Percentiles rank a stretch among this genome's conserved stretches.
phyloP scores from a whole-genome alignment of 371 early-diverging fungal genomes.

The Modicella reniformis region DNA sequence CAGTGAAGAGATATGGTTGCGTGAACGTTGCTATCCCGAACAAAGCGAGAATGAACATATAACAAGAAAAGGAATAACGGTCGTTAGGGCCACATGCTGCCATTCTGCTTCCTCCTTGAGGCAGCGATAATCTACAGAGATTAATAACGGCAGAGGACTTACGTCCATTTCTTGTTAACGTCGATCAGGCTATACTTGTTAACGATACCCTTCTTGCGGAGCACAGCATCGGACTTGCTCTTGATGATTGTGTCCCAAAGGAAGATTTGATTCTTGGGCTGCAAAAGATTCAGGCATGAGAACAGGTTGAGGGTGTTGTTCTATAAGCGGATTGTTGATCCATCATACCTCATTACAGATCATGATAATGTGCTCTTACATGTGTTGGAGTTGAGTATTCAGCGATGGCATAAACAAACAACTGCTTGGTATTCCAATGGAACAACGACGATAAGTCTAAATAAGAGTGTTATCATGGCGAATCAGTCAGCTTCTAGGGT shows the following conservation, averaged over 20 bases:
- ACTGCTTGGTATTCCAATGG: slow-evolving; percentile 96
- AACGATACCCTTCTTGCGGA: slow-evolving; percentile 66
- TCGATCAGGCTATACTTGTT: slow-evolving; percentile 82
- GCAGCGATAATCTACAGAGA: too few relatives aligned
- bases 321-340: background rate
- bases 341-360: background rate
- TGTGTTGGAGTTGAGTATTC: slow-evolving; percentile 80
- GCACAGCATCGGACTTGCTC: slow-evolving; percentile 71
- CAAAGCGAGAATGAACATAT: slow-evolving; percentile 1
- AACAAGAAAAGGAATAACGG: background rate
- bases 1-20: slow-evolving; percentile 87
- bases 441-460: slow-evolving; percentile 86
- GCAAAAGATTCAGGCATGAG: background rate
- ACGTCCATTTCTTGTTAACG: slow-evolving; percentile 75
- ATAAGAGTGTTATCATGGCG: background rate
- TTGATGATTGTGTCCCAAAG: slow-evolving; percentile 93
- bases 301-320: background rate
- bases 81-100: background rate
- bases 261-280: slow-evolving; percentile 79
- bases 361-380: slow-evolving; percentile 51
- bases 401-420: slow-evolving; percentile 88
- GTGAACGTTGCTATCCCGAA: slow-evolving; percentile 53
- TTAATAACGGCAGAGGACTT: slow-evolving; percentile 50
- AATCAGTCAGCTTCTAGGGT: background rate
- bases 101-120: too few relatives aligned